Evolutionary conservation across 495 filamentous ascomycete species (phyloP).

Genomic region (Aspergillus egyptiacus): DNA sequence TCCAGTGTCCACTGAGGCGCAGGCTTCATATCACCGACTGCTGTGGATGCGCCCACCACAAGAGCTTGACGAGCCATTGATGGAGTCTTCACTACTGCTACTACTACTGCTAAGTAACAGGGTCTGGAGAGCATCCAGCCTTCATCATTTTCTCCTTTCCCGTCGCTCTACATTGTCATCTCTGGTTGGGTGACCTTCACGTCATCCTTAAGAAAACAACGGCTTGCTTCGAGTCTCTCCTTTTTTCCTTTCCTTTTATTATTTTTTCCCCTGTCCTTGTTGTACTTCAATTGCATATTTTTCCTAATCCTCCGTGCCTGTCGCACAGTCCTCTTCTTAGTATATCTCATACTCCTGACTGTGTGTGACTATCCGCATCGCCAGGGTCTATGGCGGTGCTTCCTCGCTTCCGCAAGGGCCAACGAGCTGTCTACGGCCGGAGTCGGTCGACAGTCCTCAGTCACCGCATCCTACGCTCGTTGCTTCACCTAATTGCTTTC

Average conservation of each 20-base stretch:
- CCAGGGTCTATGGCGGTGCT: conserved; percentile 23
- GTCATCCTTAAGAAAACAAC: too few species aligned
- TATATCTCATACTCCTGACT: too few species aligned
- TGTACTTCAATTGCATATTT: not conserved
- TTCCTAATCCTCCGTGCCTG: not conserved
- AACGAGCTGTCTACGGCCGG: conserved; percentile 24
- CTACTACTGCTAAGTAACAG: too few species aligned
- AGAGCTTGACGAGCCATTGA: conserved; percentile 2
- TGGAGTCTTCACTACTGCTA: too few species aligned
- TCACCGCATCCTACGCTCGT: conserved; percentile 51
- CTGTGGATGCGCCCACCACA: too few species aligned
- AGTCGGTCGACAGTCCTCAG: conserved; percentile 29
- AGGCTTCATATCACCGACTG: too few species aligned
- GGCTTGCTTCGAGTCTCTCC: too few species aligned
- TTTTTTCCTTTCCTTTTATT: not conserved
- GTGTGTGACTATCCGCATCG: too few species aligned
- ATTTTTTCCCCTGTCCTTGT: not conserved
- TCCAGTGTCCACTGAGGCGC: too few species aligned
- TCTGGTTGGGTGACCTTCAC: not conserved
- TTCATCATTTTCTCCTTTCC: not conserved
- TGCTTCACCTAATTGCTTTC: conserved; percentile 65
- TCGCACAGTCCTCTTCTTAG: not conserved
- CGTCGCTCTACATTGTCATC: not conserved
- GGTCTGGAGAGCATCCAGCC: not conserved
- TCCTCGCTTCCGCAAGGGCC: conserved; percentile 29